These are phyloP conservation scores for Sporothrix inflata DNA, from an alignment of 2,329 filamentous ascomycete species.

Conservation along the genomic window DNA sequence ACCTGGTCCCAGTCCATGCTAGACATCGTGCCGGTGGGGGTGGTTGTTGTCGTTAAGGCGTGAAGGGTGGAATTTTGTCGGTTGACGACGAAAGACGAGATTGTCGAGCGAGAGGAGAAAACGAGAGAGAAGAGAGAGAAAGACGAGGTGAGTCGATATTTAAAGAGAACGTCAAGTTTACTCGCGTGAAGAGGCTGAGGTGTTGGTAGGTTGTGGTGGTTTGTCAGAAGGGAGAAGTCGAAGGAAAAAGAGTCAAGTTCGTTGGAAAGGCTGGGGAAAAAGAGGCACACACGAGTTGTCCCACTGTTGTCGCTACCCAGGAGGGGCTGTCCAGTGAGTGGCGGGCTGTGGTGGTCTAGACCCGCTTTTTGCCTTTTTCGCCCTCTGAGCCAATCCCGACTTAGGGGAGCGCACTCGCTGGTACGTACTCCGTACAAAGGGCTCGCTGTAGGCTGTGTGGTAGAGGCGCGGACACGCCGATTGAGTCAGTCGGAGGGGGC, in stretches of 20 bases:
- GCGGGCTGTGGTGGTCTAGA: slow-evolving; percentile 2
- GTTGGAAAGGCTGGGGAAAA: slow-evolving; percentile 9
- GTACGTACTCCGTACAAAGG: neutral
- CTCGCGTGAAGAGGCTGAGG: slow-evolving; percentile 14
- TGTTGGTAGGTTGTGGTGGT: neutral
- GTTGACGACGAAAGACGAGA: neutral
- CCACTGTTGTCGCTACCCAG: neutral
- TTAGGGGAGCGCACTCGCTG: neutral
- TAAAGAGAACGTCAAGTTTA: neutral
- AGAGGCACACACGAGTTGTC: slow-evolving; percentile 2
- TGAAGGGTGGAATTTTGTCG: neutral
- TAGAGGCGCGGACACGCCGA: slow-evolving; percentile 19
- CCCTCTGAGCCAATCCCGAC: slow-evolving; percentile 10
- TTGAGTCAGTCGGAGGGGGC: slow-evolving; percentile 23
- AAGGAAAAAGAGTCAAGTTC: neutral
- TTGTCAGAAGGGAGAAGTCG: slow-evolving; percentile 2
- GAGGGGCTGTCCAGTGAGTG: neutral
- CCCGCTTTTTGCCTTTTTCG: slow-evolving; percentile 15
- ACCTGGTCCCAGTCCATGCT: slow-evolving; percentile 78
- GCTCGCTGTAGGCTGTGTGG: neutral
- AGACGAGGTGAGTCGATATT: neutral
- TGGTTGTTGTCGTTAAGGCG: slow-evolving; percentile 5
- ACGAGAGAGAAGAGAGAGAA: neutral
- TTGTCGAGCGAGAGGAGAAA: neutral
- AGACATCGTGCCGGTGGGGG: slow-evolving; percentile 58